phyloP scores from a whole-genome alignment of 2,329 filamentous ascomycete genomes.

The Amphichorda felina region DNA sequence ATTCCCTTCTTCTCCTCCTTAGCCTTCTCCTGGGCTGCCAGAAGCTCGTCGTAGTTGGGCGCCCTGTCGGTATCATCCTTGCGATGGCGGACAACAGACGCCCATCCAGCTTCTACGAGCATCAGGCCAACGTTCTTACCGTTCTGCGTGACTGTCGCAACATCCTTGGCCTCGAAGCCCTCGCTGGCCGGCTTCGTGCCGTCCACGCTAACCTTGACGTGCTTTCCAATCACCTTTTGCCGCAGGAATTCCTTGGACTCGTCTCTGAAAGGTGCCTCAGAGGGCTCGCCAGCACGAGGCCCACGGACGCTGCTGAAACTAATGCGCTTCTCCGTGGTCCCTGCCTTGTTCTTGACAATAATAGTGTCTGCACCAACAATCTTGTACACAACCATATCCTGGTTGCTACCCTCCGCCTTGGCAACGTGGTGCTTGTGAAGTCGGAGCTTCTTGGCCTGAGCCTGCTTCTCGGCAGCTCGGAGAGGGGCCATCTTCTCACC shows the following conservation, averaged over 20 bases:
- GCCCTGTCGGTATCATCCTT: conserved; percentile 91
- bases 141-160: conserved; percentile 74
- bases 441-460: conserved; percentile 64
- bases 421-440: conserved; percentile 73
- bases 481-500: conserved; percentile 79
- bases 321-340: conserved; percentile 72
- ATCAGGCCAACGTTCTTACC: conserved; percentile 77
- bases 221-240: conserved; percentile 91
- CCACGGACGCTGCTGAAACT: conserved; percentile 88
- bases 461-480: conserved; percentile 75
- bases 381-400: conserved; percentile 75
- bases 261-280: conserved; percentile 78
- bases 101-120: conserved; percentile 87
- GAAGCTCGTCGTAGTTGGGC: conserved; percentile 82
- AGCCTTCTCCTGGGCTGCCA: conserved; percentile 69
- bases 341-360: conserved; percentile 73
- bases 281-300: conserved; percentile 77
- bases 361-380: conserved; percentile 84
- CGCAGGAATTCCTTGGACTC: conserved; percentile 95
- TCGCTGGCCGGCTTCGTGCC: conserved; percentile 83
- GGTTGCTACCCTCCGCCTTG: conserved; percentile 52
- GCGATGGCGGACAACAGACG: conserved; percentile 86
- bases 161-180: conserved; percentile 88
- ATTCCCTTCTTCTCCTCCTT: conserved; percentile 87
- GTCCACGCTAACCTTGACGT: conserved; percentile 79